Base-by-base conservation (phyloP, 129 eudicot species). In the Helichrysum umbraculigerum region DNA sequence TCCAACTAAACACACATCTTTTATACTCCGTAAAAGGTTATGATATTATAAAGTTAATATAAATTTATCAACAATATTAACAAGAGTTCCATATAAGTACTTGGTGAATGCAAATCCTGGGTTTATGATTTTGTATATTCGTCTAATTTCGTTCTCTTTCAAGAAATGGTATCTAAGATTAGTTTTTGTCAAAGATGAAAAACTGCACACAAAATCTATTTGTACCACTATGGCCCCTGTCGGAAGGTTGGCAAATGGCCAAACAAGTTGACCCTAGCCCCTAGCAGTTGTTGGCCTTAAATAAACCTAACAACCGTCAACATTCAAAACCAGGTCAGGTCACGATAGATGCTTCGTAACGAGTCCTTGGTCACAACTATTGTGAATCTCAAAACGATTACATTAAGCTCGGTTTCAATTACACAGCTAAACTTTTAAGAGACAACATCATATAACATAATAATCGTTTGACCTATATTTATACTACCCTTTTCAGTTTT, bases 401-500 rank as follows among this genome's bases (percentile, higher is more conserved):
- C 54, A 12, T 47, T 21, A 22, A 47, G 54, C 17, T 11, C 20
- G 11, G 66, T 71, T n/a, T 71, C 5, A 10, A 7, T 33, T 21
- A 35, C 57, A 73, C 56, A 29, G 14, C 37, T 57, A 21, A 20
- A 73, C 22, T 58, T 37, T 73, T 22, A 58, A 58, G 34, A 34
- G 68, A 73, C 37, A 14, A 21, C 37, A 73, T 59, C 81, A 58
- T 17, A 37, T 54, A 54, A 32, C 41, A 61, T 14, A 41, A 33
- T 3, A 35, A 57, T 6, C 33, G 30, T 34, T 7, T n/a, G 21
- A 9, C 66, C 69, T 61, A 74, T 25, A 60, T 14, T 6, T 59
- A 59, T 22, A 74, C 78, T 65, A 47, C 21, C 72, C 16, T 20
- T 65, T 29, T 57, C 7, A 61, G 56, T 69, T 69, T 33, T 39